A percentile compares a stretch with the other conserved stretches of the same genome.
These are phyloP conservation scores for Scheffersomyces titani DNA, from an alignment of 1,139 yeast species.

Conservation along the genomic window DNA sequence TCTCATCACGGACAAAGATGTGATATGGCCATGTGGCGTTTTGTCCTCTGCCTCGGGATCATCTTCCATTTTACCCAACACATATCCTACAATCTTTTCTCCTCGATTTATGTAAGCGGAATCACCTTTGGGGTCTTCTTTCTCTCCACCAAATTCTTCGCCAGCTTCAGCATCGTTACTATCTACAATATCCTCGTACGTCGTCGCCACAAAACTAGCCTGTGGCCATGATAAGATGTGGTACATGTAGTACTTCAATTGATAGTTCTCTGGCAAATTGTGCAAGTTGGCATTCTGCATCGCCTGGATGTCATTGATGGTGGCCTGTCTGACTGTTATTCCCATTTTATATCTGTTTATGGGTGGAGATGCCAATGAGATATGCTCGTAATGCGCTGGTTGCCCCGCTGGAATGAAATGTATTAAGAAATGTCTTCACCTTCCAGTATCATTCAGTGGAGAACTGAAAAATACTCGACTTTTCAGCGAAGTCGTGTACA, in stretches of 20 bases:
- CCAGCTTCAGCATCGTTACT: constrained; percentile 20
- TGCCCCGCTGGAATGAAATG: background rate
- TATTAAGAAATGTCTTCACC: background rate
- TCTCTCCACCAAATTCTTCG: constrained; percentile 28
- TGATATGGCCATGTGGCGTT: constrained; percentile 90
- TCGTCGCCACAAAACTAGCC: constrained; percentile 93
- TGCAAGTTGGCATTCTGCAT: constrained; percentile 96
- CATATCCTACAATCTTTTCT: constrained; percentile 91
- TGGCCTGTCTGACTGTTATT: constrained; percentile 86
- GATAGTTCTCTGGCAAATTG: constrained; percentile 93
- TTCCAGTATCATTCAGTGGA: background rate
- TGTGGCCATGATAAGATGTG: constrained; percentile 97
- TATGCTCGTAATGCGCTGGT: background rate
- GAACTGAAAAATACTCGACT: background rate
- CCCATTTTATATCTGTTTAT: constrained; percentile 49
- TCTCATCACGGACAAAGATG: constrained; percentile 93
- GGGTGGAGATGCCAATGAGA: background rate
- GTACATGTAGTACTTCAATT: constrained; percentile 88
- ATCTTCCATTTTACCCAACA: constrained; percentile 94
- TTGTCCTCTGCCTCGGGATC: constrained; percentile 74
- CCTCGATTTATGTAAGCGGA: constrained; percentile 60
- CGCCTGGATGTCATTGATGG: constrained; percentile 82
- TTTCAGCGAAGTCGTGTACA: background rate
- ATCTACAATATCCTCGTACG: constrained; percentile 43
- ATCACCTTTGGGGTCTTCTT: constrained; percentile 51